These are phyloP conservation scores for Pseudomassariella vexata DNA, from an alignment of 2,329 filamentous ascomycete species.

Conservation along the genomic window DNA sequence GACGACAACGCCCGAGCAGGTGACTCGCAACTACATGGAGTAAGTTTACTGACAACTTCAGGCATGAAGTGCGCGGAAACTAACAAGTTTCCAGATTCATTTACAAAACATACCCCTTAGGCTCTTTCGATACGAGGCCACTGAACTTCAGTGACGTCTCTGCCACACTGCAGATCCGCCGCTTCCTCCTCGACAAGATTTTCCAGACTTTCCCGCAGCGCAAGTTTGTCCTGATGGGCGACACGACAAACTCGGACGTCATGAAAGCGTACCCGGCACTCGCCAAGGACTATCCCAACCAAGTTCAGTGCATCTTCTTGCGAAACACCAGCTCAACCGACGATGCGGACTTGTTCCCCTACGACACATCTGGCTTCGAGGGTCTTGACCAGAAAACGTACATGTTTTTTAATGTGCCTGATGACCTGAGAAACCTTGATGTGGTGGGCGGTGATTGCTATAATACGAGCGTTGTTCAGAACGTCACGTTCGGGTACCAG, in stretches of 20 bases:
- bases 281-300: constrained; percentile 59
- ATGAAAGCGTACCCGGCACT: constrained; percentile 62
- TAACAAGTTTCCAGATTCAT: constrained; percentile 45
- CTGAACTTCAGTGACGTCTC: constrained; percentile 72
- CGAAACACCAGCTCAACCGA: constrained; percentile 71
- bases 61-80: not conserved
- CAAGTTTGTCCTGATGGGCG: constrained; percentile 70
- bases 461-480: constrained; percentile 60
- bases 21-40: constrained; percentile 72
- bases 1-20: constrained; percentile 74
- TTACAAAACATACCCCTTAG: constrained; percentile 70
- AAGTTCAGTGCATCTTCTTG: constrained; percentile 73
- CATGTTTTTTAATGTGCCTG: constrained; percentile 73
- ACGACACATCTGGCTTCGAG: constrained; percentile 68
- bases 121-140: constrained; percentile 71
- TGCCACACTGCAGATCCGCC: constrained; percentile 67
- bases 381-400: constrained; percentile 59
- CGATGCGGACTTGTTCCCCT: constrained; percentile 61
- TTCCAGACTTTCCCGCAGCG: constrained; percentile 70
- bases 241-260: constrained; percentile 71
- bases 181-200: constrained; percentile 63
- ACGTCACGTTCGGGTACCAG: constrained; percentile 65
- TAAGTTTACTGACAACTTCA: constrained; percentile 22
- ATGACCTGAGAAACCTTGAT: constrained; percentile 62
- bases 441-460: constrained; percentile 63